Base-by-base conservation (phyloP, 768 basidiomycete genomes). In the Mycena rosella region DNA sequence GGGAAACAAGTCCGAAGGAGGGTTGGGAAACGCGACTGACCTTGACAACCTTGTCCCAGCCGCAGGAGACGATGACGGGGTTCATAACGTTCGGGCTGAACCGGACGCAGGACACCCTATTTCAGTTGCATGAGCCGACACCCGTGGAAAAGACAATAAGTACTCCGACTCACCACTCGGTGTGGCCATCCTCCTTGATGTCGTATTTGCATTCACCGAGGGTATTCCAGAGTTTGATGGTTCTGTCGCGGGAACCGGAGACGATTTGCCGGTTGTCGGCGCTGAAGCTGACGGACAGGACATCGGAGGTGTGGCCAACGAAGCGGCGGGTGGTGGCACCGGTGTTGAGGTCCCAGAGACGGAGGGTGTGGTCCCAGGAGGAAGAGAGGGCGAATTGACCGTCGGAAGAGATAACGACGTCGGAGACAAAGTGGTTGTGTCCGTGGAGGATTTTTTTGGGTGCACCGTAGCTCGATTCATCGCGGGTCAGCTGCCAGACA, bases 31-130 rank as follows among this genome's bases (percentile, higher is more conserved):
- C 18, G 44, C 58, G 17, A 77, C 90, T 83, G 73, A 97, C 98
- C 91, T 99, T 99, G 80, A 99, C 98, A 70, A 98, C 96, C 87
- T 98, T 99, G 87, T 99, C 98, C 98, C 98, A 99, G 76, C 98
- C 98, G 76, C 92, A 93, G 68, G 98, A 99, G 65, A 99, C 98
- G 77, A 99, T 99, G 77, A 99, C 97, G 64, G 98, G 96, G 87
- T 96, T 98, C 84, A 90, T 76, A 73, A 96, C 91, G 80, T 99
- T 99, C 60, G 98, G 98, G 84, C 96, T 97, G 88, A 99, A 99
- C 80, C 97, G 93, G 47, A 99, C 98, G 81, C 97, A 99, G 45
- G 97, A 99, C 63, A 99, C 97, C 96, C 96, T 96, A 66, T 58
- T 44, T 36, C 14, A 29, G 58, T 48, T 45, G 49, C 29, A 34